A percentile compares a stretch with the other conserved stretches of the same genome.
These are phyloP conservation scores for Rubus idaeus DNA, from an alignment of 306 rosid species.

Conservation along the genomic window DNA sequence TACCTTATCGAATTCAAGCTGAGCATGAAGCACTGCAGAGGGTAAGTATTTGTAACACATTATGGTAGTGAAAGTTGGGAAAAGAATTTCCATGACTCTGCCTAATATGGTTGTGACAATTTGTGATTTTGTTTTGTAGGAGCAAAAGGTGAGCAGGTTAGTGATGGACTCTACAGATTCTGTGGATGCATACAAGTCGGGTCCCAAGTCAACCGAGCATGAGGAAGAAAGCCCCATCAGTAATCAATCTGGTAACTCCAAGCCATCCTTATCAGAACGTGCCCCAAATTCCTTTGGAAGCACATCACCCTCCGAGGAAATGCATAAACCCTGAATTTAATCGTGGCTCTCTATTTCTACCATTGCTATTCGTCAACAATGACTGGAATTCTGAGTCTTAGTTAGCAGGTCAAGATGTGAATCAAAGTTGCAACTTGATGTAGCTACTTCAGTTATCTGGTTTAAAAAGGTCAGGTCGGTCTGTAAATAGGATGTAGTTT, in stretches of 20 bases:
- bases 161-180: constrained; percentile 67
- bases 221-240: constrained; percentile 46
- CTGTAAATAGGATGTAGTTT: constrained; percentile 52
- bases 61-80: neutral
- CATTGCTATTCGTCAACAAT: neutral
- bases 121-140: constrained; percentile 48
- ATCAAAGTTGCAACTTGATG: constrained; percentile 22
- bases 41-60: constrained; percentile 45
- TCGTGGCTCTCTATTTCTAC: constrained; percentile 26
- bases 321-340: constrained; percentile 33
- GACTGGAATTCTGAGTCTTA: constrained; percentile 19
- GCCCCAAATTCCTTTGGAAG: constrained; percentile 44
- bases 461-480: constrained; percentile 34
- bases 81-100: neutral
- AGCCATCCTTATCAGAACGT: constrained; percentile 33
- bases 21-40: constrained; percentile 90
- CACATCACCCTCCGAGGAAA: constrained; percentile 46
- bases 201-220: constrained; percentile 43
- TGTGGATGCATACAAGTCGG: constrained; percentile 59
- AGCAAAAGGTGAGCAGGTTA: constrained; percentile 57
- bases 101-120: neutral
- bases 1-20: constrained; percentile 91
- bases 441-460: constrained; percentile 11
- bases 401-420: constrained; percentile 15
- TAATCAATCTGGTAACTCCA: constrained; percentile 44